phyloP scores from a whole-genome alignment of 495 filamentous ascomycete genomes.

The Neurospora sp. region DNA sequence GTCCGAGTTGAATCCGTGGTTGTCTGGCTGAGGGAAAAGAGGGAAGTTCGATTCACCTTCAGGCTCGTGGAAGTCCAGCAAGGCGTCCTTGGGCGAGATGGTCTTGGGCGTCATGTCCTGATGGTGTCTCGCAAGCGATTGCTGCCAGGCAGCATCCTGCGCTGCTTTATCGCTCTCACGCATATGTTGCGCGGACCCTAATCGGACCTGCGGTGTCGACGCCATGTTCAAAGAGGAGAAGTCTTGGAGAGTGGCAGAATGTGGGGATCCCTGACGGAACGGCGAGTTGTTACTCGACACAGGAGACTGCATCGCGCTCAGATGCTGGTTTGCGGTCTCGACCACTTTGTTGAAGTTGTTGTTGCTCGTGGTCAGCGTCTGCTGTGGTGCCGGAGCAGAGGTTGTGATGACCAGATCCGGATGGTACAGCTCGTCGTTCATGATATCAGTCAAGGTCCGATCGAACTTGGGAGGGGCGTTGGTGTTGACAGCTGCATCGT shows the following conservation, averaged over 20 bases:
- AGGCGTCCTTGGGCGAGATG: constrained; percentile 90
- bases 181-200: constrained; percentile 48
- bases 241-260: constrained; percentile 41
- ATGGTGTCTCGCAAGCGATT: constrained; percentile 36
- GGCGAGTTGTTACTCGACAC: constrained; percentile 63
- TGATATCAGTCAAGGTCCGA: constrained; percentile 77
- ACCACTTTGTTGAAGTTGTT: constrained; percentile 50
- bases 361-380: constrained; percentile 44
- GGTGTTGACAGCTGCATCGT: constrained; percentile 37
- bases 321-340: constrained; percentile 42
- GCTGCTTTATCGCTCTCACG: constrained; percentile 51
- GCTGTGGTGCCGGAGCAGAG: constrained; percentile 34
- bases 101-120: constrained; percentile 59
- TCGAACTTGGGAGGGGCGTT: constrained; percentile 61
- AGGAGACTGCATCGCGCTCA: constrained; percentile 44
- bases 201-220: constrained; percentile 27
- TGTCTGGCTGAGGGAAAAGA: constrained; percentile 49
- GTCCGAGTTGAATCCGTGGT: constrained; percentile 19
- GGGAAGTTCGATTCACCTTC: constrained; percentile 59
- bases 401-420: constrained; percentile 49
- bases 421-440: constrained; percentile 77
- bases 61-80: constrained; percentile 71
- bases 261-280: constrained; percentile 68
- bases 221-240: constrained; percentile 22
- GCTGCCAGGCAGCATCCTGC: constrained; percentile 44